Evolutionary conservation across 1,284 basidiomycete genomes (phyloP).

Genomic region (Trichosporon asahii): DNA sequence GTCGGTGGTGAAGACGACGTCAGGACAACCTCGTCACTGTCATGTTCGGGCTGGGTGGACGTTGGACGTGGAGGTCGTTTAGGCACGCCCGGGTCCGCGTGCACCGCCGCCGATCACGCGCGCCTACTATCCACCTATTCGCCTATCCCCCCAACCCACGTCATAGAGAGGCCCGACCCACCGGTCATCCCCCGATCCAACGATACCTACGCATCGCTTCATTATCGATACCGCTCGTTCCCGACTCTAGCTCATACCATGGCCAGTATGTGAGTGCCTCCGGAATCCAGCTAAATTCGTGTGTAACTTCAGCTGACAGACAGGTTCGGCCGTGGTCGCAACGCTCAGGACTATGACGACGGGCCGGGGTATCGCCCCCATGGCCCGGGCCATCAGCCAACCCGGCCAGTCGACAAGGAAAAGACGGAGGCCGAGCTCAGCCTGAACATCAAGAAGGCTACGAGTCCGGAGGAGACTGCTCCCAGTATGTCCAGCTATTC

Average conservation of each 20-base stretch:
- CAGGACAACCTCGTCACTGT: background rate
- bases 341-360: constrained; percentile 42
- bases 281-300: background rate
- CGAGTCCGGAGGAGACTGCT: constrained; percentile 83
- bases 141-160: constrained; percentile 3
- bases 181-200: background rate
- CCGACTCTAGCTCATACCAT: background rate
- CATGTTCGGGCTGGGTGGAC: background rate
- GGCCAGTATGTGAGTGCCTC: background rate
- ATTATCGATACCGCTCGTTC: background rate
- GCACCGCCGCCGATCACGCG: background rate
- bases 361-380: constrained; percentile 35
- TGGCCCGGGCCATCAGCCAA: constrained; percentile 67
- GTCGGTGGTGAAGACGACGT: background rate
- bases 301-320: background rate
- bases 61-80: constrained; percentile 6
- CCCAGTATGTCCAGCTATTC: constrained; percentile 38
- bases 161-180: background rate
- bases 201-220: background rate
- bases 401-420: constrained; percentile 91
- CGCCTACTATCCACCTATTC: background rate
- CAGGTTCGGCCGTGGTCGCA: constrained; percentile 35
- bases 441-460: constrained; percentile 94
- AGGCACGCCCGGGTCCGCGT: background rate
- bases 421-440: constrained; percentile 89